These are phyloP conservation scores for Ampelocalamus luodianensis DNA, from an alignment of 176 grass and related monocot species.

Conservation along the genomic window DNA sequence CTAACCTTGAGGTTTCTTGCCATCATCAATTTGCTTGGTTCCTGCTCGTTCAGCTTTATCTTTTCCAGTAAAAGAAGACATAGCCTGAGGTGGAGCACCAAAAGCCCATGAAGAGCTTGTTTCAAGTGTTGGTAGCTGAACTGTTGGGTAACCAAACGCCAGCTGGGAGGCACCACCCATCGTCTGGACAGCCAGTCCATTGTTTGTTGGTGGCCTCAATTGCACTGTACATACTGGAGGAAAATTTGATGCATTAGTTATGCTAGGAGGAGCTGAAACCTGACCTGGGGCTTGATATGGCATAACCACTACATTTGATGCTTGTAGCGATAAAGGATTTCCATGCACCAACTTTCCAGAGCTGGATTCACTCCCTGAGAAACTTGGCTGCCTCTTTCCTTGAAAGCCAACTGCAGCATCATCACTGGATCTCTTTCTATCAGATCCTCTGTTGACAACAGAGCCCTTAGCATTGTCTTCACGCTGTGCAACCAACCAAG, in stretches of 20 bases:
- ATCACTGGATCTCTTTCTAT: constrained; percentile 60
- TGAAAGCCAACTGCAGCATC: constrained; percentile 58
- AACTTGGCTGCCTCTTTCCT: constrained; percentile 65
- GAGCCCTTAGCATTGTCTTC: constrained; percentile 61
- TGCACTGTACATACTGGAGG: constrained; percentile 56
- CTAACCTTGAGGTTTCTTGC: constrained; percentile 68
- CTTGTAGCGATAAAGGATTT: constrained; percentile 52
- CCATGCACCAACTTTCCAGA: constrained; percentile 54
- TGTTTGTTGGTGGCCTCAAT: constrained; percentile 58
- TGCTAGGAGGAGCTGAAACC: constrained; percentile 45
- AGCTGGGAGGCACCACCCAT: constrained; percentile 49
- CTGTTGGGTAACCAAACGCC: constrained; percentile 83
- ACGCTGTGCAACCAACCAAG: constrained; percentile 79
- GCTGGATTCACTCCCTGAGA: constrained; percentile 60
- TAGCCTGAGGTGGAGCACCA: constrained; percentile 53
- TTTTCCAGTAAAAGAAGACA: constrained; percentile 51
- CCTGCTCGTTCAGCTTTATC: constrained; percentile 52
- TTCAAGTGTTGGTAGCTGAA: constrained; percentile 89
- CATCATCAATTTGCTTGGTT: constrained; percentile 53
- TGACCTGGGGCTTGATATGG: constrained; percentile 58
- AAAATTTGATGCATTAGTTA: constrained; percentile 52
- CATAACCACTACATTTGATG: constrained; percentile 45
- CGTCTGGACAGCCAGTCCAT: constrained; percentile 48
- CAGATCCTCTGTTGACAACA: constrained; percentile 54
- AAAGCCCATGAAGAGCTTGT: constrained; percentile 88